phyloP scores from a whole-genome alignment of 371 early-diverging fungal genomes.

The Actinomucor elegans region DNA sequence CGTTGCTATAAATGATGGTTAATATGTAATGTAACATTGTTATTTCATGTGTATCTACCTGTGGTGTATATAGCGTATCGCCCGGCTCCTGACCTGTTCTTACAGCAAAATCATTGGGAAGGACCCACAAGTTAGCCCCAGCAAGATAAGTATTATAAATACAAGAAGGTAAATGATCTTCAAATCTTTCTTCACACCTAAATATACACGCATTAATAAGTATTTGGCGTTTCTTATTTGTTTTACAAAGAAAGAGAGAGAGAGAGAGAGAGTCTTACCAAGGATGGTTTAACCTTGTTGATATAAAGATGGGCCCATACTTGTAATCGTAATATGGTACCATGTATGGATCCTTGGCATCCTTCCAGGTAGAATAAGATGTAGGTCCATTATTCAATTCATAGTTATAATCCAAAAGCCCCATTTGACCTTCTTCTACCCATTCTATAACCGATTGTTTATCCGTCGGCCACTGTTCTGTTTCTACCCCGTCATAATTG shows the following conservation, averaged over 20 bases:
- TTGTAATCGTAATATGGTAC: slow-evolving; percentile 37
- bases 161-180: slow-evolving; percentile 38
- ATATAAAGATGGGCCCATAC: slow-evolving; percentile 38
- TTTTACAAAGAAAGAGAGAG: background rate
- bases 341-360: slow-evolving; percentile 33
- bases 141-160: slow-evolving; percentile 34
- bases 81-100: slow-evolving; percentile 33
- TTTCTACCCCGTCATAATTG: slow-evolving; percentile 5
- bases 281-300: slow-evolving; percentile 31
- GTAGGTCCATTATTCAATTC: slow-evolving; percentile 38
- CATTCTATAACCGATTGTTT: slow-evolving; percentile 25
- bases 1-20: slow-evolving; percentile 11
- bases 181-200: slow-evolving; percentile 49
- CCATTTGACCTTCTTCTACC: slow-evolving; percentile 33
- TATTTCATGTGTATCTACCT: slow-evolving; percentile 13
- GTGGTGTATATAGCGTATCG: slow-evolving; percentile 18
- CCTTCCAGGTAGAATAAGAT: slow-evolving; percentile 31
- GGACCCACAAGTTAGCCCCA: slow-evolving; percentile 42
- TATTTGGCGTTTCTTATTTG: too few relatives aligned
- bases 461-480: slow-evolving; percentile 23
- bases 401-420: slow-evolving; percentile 34
- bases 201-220: too few relatives aligned
- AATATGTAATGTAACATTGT: background rate
- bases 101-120: slow-evolving; percentile 34
- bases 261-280: too few relatives aligned